Evolutionary conservation across 208 protist genomes (phyloP).

Genomic region (Histomonas meleagridis): DNA sequence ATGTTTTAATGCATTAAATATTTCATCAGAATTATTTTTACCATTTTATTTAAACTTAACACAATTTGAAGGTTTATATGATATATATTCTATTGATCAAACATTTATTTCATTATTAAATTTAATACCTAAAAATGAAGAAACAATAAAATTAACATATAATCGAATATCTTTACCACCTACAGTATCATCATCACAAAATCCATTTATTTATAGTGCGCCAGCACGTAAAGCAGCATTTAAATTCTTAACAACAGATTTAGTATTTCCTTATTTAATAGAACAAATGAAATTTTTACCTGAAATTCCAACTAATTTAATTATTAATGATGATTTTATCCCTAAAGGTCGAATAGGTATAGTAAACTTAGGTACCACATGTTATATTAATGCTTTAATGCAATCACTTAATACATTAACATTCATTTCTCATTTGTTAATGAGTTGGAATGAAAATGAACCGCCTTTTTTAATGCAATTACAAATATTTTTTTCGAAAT

Average conservation of each 20-base stretch:
- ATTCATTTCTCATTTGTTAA: not conserved
- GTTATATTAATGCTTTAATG: not conserved
- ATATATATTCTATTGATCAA: not conserved
- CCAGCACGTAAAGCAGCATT: not conserved
- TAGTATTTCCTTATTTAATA: not conserved
- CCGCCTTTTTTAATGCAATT: not conserved
- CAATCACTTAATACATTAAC: not conserved
- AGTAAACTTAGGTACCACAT: not conserved
- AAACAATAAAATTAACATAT: not conserved
- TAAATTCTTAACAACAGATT: not conserved
- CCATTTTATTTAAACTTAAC: not conserved
- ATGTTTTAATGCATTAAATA: not conserved
- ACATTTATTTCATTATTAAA: not conserved
- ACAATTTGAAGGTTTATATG: not conserved
- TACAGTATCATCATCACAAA: not conserved
- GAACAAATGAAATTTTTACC: not conserved
- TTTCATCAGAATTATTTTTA: not conserved
- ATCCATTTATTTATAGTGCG: not conserved
- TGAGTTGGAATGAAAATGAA: not conserved
- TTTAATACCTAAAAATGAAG: not conserved
- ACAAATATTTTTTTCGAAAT: not conserved
- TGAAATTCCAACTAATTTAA: not conserved
- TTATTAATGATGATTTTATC: not conserved
- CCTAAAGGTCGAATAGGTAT: conserved; percentile 15
- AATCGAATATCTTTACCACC: not conserved